A percentile compares a stretch with the other conserved stretches of the same genome.
phyloP scores from a whole-genome alignment of 768 basidiomycete genomes.

The Boletus tylopilopsis region DNA sequence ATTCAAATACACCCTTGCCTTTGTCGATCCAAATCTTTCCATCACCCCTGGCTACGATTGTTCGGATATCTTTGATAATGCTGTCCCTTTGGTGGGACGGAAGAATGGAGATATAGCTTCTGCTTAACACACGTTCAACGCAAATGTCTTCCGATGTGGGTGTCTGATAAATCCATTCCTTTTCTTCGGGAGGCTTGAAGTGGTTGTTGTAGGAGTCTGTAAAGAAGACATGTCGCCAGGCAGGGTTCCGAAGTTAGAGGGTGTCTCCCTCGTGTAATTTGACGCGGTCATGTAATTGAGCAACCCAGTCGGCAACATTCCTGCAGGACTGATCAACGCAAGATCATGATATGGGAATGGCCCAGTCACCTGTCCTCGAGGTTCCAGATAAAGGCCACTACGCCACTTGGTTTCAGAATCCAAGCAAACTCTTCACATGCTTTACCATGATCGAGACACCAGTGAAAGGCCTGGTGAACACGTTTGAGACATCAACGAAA shows the following conservation, averaged over 20 bases:
- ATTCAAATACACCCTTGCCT: constrained; percentile 68
- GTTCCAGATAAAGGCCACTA: constrained; percentile 83
- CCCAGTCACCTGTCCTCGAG: constrained; percentile 66
- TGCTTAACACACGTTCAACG: constrained; percentile 69
- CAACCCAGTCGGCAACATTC: constrained; percentile 68
- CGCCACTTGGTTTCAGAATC: constrained; percentile 73
- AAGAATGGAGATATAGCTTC: constrained; percentile 78
- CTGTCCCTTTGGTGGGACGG: constrained; percentile 52
- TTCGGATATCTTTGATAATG: constrained; percentile 48
- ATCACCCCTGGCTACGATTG: constrained; percentile 55
- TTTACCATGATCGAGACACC: constrained; percentile 77
- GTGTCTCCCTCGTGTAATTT: constrained; percentile 67
- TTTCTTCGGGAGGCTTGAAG: constrained; percentile 61
- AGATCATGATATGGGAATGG: neutral
- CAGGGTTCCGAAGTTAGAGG: constrained; percentile 80
- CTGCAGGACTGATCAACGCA: constrained; percentile 29
- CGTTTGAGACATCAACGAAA: constrained; percentile 6
- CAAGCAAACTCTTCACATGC: constrained; percentile 77
- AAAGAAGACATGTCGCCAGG: constrained; percentile 71
- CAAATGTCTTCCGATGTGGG: constrained; percentile 52
- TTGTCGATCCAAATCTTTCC: constrained; percentile 75
- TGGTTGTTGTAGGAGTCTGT: constrained; percentile 53
- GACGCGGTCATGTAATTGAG: constrained; percentile 61
- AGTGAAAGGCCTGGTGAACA: constrained; percentile 77
- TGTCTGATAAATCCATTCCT: constrained; percentile 49